These are phyloP conservation scores for Eucalyptus tenuipes DNA, from an alignment of 345 rosid species.

Conservation along the genomic window DNA sequence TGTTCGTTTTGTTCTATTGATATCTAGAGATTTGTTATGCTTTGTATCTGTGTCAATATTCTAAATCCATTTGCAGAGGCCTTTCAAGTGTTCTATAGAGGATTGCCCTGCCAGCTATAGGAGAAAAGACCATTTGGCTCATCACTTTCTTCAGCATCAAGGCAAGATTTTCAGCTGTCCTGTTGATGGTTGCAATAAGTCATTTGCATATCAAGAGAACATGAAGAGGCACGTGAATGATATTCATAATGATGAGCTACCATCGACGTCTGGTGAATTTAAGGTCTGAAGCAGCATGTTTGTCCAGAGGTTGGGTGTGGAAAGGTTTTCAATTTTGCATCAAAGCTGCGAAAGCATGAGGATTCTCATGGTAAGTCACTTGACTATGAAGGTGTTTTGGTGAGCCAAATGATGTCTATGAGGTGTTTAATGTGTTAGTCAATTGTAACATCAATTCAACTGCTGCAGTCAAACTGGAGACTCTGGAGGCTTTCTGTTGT, in stretches of 20 bases:
- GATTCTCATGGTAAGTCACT: conserved; percentile 56
- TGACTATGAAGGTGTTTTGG: not conserved
- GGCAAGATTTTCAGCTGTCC: conserved; percentile 68
- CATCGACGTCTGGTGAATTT: not conserved
- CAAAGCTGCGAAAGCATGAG: conserved; percentile 52
- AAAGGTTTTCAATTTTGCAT: conserved; percentile 52
- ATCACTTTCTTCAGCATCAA: conserved; percentile 56
- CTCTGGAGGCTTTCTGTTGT: conserved; percentile 64
- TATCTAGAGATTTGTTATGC: not conserved
- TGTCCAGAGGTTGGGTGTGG: conserved; percentile 79
- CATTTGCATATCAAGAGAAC: conserved; percentile 42
- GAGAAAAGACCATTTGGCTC: conserved; percentile 80
- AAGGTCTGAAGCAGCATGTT: conserved; percentile 15
- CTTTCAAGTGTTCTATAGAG: conserved; percentile 45
- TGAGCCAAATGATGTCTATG: not conserved
- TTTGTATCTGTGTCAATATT: not conserved
- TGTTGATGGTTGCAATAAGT: conserved; percentile 33
- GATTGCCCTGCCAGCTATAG: conserved; percentile 64
- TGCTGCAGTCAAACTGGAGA: conserved; percentile 61
- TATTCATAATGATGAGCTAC: conserved; percentile 16
- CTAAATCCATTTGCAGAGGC: conserved; percentile 34
- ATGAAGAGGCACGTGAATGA: conserved; percentile 46
- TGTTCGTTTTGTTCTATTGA: not conserved
- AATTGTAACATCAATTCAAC: not conserved
- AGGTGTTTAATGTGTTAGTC: not conserved